phyloP scores from a whole-genome alignment of 441 rosid species.

The Croton setiger region DNA sequence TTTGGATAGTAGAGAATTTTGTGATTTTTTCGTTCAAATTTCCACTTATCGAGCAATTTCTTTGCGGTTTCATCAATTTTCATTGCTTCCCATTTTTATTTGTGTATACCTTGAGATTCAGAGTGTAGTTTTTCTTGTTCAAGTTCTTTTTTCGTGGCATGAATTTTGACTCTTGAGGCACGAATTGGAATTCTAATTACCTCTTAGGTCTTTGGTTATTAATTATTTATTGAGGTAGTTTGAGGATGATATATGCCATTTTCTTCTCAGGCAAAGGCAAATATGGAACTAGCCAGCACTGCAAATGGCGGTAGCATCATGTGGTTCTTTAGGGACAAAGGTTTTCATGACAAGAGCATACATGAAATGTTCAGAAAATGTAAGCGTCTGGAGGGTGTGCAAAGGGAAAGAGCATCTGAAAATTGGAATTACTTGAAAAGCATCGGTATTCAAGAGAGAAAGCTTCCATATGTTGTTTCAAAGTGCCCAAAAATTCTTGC shows the following conservation, averaged over 20 bases:
- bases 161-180: neutral
- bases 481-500: slow-evolving; percentile 87
- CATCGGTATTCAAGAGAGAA: slow-evolving; percentile 82
- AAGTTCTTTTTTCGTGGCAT: neutral
- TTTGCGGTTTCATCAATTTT: no score
- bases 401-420: slow-evolving; percentile 65
- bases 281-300: slow-evolving; percentile 43
- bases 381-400: slow-evolving; percentile 65
- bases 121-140: neutral
- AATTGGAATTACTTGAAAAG: slow-evolving; percentile 76
- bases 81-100: neutral
- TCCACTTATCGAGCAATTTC: neutral
- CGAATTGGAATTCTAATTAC: slow-evolving; percentile 4
- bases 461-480: slow-evolving; percentile 68
- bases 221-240: neutral
- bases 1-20: neutral
- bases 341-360: slow-evolving; percentile 70
- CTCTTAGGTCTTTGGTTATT: neutral
- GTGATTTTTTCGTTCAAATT: neutral
- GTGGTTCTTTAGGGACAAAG: slow-evolving; percentile 83
- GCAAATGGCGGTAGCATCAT: slow-evolving; percentile 55
- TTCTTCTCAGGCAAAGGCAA: slow-evolving; percentile 18
- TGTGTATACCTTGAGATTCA: neutral
- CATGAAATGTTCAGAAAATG: slow-evolving; percentile 69
- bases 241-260: slow-evolving; percentile 16